Conservation (phyloP, 2,329 filamentous ascomycete species). For the Huntiella abstrusa region DNA sequence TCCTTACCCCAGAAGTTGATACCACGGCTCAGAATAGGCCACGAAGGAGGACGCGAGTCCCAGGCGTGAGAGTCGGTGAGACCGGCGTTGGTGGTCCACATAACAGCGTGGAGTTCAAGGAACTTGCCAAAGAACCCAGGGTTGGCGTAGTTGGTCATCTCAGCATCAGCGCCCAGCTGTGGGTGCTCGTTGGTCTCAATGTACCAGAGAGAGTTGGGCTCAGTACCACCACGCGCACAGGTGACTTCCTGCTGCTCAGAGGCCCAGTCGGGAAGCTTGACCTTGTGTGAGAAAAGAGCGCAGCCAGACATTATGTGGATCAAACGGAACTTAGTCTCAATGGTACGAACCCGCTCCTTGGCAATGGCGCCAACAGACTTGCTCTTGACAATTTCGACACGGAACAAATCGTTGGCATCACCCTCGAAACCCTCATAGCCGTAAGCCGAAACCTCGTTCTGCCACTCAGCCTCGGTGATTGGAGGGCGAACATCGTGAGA, state of each 20-base stretch:
- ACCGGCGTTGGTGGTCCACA: slow-evolving; percentile 97
- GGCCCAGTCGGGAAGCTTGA: slow-evolving; percentile 95
- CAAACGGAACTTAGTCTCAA: slow-evolving; percentile 90
- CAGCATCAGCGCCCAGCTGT: slow-evolving; percentile 50
- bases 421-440: slow-evolving; percentile 93
- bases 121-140: slow-evolving; percentile 97
- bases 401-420: slow-evolving; percentile 91
- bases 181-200: slow-evolving; percentile 82
- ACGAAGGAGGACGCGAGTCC: slow-evolving; percentile 87
- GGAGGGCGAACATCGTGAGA: slow-evolving; percentile 86
- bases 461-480: slow-evolving; percentile 77
- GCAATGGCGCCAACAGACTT: slow-evolving; percentile 62
- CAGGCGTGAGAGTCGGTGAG: slow-evolving; percentile 92
- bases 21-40: slow-evolving; percentile 78
- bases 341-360: slow-evolving; percentile 74
- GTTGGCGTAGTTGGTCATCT: slow-evolving; percentile 90
- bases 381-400: slow-evolving; percentile 82
- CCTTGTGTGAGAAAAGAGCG: slow-evolving; percentile 92
- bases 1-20: slow-evolving; percentile 99
- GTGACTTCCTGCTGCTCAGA: slow-evolving; percentile 99
- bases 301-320: slow-evolving; percentile 95
- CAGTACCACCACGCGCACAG: slow-evolving; percentile 73
- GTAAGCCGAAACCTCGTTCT: slow-evolving; percentile 91
- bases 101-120: slow-evolving; percentile 89
- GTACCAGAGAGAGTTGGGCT: slow-evolving; percentile 96